These are phyloP conservation scores for Geotrichum carabidarum DNA, from an alignment of 1,139 yeast species.

Conservation along the genomic window DNA sequence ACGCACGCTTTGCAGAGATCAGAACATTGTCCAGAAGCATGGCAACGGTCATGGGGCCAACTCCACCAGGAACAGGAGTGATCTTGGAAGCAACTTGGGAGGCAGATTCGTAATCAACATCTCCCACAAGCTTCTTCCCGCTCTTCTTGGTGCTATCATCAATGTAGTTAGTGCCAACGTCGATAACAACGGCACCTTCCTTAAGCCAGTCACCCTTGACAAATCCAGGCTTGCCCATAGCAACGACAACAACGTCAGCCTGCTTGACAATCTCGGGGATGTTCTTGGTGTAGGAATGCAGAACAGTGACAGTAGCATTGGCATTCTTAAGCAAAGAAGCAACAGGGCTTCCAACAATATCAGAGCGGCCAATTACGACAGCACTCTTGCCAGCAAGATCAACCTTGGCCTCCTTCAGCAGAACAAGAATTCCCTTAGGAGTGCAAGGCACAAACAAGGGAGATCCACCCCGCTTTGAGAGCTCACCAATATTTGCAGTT, in stretches of 20 bases:
- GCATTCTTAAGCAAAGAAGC: slow-evolving; percentile 73
- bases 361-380: slow-evolving; percentile 94
- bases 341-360: slow-evolving; percentile 93
- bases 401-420: slow-evolving; percentile 61
- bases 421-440: slow-evolving; percentile 86
- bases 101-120: slow-evolving; percentile 75
- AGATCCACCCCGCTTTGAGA: slow-evolving; percentile 79
- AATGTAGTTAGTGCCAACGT: slow-evolving; percentile 91
- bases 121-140: slow-evolving; percentile 89
- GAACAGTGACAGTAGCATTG: slow-evolving; percentile 81
- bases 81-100: slow-evolving; percentile 62
- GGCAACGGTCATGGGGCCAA: slow-evolving; percentile 99
- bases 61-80: slow-evolving; percentile 99
- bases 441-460: slow-evolving; percentile 93
- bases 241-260: slow-evolving; percentile 91
- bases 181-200: slow-evolving; percentile 79
- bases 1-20: slow-evolving; percentile 61
- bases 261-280: slow-evolving; percentile 54
- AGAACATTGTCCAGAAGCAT: slow-evolving; percentile 86
- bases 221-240: slow-evolving; percentile 79
- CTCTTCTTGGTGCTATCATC: slow-evolving; percentile 71
- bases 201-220: slow-evolving; percentile 89
- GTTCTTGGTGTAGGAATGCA: slow-evolving; percentile 72
- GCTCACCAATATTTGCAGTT: slow-evolving; percentile 83
- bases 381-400: slow-evolving; percentile 70